Evolutionary conservation across 768 basidiomycete genomes (phyloP), one percentile per base, ranked within the genome.

Genomic region (Boletellus emodensis): DNA sequence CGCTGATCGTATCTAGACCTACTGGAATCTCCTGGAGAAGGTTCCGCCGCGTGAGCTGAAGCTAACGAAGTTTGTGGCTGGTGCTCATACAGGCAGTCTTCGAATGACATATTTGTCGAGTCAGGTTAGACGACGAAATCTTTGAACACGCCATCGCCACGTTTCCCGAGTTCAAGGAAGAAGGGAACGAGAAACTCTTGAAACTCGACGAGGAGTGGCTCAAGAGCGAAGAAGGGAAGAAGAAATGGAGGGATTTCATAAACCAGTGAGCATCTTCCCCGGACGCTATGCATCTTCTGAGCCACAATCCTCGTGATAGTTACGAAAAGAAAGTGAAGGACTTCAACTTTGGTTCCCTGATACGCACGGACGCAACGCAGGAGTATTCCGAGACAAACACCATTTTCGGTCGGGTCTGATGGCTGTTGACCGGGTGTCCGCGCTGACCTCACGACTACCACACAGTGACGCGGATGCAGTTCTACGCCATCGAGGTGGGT

Each of bases 261-360:
- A 78, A 79, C 53, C 66, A 75, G 85, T 92, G 61, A 50, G 80
- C 17, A 40, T 44, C 44, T 34, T 30, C 22, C 15, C 48, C 45
- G 18, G n/a, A 35, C 11, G 12, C 20, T 30, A 44, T 32, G 9
- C 12, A 4, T 13, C 8, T 26, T 34, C 13, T 30, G 24, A 26
- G 24, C 24, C 24, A 26, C 24, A 26, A 26, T 26, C 24, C 24
- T 7, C 24, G 17, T 33, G 51, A 34, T 28, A 90, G 90, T 51
- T 96, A 94, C 72, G 88, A 95, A 72, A 84, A 87, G 51, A 89
- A 87, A 62, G 75, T 98, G 47, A 87, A 88, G 62, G 93, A 97
- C 58, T 91, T 87, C 72, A 98, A 98, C 77, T 97, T 97, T 71
- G 96, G 96, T 17, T 97, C 91, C 2, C 75, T 99, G 57, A 87